phyloP scores from a whole-genome alignment of 495 filamentous ascomycete genomes.

The Aspergillus diversus region DNA sequence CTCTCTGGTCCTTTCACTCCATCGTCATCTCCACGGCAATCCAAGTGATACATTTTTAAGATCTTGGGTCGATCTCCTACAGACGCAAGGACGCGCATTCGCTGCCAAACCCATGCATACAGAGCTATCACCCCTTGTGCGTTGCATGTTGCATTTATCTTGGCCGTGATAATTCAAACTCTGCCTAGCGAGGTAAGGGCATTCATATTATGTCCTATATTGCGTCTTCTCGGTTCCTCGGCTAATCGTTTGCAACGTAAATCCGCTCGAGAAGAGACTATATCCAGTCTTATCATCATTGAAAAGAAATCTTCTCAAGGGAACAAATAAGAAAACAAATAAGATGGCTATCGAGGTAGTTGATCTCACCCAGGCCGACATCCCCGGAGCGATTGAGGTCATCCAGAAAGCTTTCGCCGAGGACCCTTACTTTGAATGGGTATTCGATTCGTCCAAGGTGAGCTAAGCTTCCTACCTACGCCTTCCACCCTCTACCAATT shows the following conservation, averaged over 20 bases:
- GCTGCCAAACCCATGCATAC: background rate
- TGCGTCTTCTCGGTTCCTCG: too few relatives aligned
- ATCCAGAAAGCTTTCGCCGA: conserved; percentile 63
- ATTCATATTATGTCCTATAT: too few relatives aligned
- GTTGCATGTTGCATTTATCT: background rate
- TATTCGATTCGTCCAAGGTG: conserved; percentile 58
- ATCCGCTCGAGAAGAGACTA: too few relatives aligned
- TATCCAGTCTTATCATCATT: too few relatives aligned
- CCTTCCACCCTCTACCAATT: background rate
- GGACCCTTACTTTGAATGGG: conserved; percentile 71
- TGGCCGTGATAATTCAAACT: background rate
- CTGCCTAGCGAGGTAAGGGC: too few relatives aligned
- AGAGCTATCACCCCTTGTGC: background rate
- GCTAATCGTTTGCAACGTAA: too few relatives aligned
- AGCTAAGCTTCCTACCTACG: conserved; percentile 4
- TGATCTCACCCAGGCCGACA: conserved; percentile 58
- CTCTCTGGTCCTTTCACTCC: background rate
- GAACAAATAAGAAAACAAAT: background rate
- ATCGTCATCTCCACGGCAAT: background rate
- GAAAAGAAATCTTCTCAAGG: too few relatives aligned
- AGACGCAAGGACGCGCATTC: too few relatives aligned
- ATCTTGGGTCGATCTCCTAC: too few relatives aligned
- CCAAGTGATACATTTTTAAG: too few relatives aligned
- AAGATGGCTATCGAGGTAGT: conserved; percentile 60
- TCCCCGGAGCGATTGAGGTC: conserved; percentile 60